Base-by-base conservation (phyloP, 2,329 filamentous ascomycete genomes). In the Alternaria tenuissima region DNA sequence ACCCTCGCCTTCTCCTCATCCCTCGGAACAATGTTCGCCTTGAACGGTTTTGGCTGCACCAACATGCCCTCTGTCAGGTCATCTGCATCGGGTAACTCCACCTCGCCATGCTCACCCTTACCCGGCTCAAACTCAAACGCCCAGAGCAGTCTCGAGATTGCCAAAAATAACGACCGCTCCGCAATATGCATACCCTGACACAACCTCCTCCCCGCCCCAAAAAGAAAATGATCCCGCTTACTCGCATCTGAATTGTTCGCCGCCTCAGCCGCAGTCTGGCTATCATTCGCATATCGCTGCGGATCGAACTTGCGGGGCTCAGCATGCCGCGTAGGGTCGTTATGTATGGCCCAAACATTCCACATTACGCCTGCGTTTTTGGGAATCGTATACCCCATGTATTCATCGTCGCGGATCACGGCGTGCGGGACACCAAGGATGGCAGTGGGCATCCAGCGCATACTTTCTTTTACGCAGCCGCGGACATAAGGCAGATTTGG, bases 251-350 rank as follows among this genome's bases (percentile, higher is more conserved):
- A 61, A 22, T 81, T 76, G 0, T 47, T 72, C 16, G 71, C 75
- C 42, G 64, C 72, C 44, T 78, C 76, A 11, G 71, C 75, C 5
- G 75, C 66, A 3, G 71, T 69, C 32, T 73, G 71, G 2, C n/a
- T 12, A 38, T 74, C 69, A 16, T 67, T 22, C 4, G 46, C n/a
- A 54, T 67, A 83, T 2, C 82, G 75, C 3, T 75, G 75, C 0
- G 83, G 83, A 51, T 83, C 67, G 63, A 85, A 85, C 3, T 52
- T 63, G 3, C 76, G 67, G 0, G 83, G 83, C 20, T 83, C 71
- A 0, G 77, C 64, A 62, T 81, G 76, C 3, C 81, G 76, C 1
- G 73, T 64, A 2, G 78, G 75, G 60, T 87, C 84, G 68, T 63
- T 70, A 5, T 68, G 64, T 8, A 68, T 52, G 11, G 34, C 48